Percentiles rank a stretch among this genome's conserved stretches.
These are phyloP conservation scores for Parachaetomium inaequale DNA, from an alignment of 495 filamentous ascomycete species.

Conservation along the genomic window DNA sequence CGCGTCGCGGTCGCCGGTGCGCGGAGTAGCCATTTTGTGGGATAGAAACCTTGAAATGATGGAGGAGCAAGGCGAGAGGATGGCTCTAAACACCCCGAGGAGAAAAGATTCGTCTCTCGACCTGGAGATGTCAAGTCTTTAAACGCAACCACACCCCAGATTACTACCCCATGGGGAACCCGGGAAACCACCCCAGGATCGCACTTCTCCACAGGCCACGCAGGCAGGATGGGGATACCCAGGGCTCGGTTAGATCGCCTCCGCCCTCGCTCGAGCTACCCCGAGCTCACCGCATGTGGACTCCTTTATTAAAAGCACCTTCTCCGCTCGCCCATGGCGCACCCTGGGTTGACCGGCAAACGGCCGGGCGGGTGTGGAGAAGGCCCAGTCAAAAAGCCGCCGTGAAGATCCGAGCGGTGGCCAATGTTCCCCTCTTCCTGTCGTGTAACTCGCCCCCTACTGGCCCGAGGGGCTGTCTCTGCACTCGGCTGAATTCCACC, in stretches of 20 bases:
- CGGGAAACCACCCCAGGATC: not conserved
- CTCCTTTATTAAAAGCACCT: not conserved
- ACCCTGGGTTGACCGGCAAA: not conserved
- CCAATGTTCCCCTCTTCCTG: not conserved
- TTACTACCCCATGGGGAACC: constrained; percentile 3
- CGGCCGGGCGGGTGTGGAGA: not conserved
- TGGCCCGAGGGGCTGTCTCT: not conserved
- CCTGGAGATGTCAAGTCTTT: not conserved
- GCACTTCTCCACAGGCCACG: not conserved
- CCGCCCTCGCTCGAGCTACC: not conserved
- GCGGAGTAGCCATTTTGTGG: not conserved
- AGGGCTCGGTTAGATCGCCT: not conserved
- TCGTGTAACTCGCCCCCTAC: not conserved
- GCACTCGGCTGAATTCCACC: not conserved
- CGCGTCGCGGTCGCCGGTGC: not conserved
- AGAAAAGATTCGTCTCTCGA: not conserved
- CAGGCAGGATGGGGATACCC: not conserved
- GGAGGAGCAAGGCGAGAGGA: not conserved
- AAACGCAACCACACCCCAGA: constrained; percentile 1
- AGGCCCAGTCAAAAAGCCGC: not conserved
- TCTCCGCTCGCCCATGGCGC: not conserved
- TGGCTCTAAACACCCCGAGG: not conserved
- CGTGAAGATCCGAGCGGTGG: too few relatives aligned
- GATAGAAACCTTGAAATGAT: not conserved
- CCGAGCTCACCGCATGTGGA: constrained; percentile 2